Evolutionary conservation across 2,329 filamentous ascomycete species (phyloP).

Genomic region (Xylaria sp.): DNA sequence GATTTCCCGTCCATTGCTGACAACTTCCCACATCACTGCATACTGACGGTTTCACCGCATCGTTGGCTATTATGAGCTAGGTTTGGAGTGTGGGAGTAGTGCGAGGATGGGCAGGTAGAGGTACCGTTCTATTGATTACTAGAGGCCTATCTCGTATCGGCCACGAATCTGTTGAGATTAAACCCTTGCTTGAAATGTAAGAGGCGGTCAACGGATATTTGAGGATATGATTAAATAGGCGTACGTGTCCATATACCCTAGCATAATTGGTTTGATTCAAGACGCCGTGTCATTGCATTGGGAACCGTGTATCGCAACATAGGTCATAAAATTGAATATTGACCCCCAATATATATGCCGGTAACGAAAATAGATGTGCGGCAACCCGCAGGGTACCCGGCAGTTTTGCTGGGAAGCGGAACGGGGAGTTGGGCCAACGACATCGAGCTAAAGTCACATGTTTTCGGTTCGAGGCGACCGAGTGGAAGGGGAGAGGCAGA

Average conservation of each 20-base stretch:
- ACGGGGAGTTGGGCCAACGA: conserved; percentile 33
- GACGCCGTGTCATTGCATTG: neutral
- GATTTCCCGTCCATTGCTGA: neutral
- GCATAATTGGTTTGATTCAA: conserved; percentile 1
- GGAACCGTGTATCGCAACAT: neutral
- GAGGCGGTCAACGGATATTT: conserved; percentile 25
- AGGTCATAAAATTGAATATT: neutral
- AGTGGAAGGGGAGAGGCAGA: conserved; percentile 25
- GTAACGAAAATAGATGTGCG: conserved; percentile 33
- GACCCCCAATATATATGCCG: conserved; percentile 23
- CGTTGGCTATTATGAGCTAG: neutral
- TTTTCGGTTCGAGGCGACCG: conserved; percentile 27
- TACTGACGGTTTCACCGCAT: conserved; percentile 28
- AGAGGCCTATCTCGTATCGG: conserved; percentile 10
- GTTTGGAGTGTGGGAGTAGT: neutral
- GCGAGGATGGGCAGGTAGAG: neutral
- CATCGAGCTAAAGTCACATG: conserved; percentile 39
- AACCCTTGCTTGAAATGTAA: conserved; percentile 2
- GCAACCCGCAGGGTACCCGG: conserved; percentile 29
- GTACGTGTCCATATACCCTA: conserved; percentile 11
- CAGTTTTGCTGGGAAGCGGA: conserved; percentile 21
- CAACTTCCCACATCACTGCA: conserved; percentile 15
- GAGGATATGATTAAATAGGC: conserved; percentile 1
- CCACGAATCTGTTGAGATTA: neutral
- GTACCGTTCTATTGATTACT: conserved; percentile 13